Evolutionary conservation across 2,329 filamentous ascomycete species (phyloP).

Genomic region (Hymenotorrendiella dingleyae): DNA sequence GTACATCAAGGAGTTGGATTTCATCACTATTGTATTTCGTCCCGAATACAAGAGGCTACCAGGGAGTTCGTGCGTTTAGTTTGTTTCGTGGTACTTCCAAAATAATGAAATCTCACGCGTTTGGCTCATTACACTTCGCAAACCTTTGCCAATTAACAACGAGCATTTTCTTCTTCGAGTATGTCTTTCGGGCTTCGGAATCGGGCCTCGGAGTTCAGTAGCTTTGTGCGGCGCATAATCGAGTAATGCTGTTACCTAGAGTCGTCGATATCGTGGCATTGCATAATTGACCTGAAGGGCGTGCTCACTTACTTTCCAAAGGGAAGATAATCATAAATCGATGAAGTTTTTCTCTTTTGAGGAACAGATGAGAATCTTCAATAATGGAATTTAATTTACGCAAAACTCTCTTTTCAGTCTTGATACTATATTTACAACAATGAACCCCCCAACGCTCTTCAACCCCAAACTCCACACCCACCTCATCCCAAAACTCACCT

Average conservation of each 20-base stretch:
- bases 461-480: conserved; percentile 40
- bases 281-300: neutral
- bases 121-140: too few relatives aligned
- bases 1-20: too few relatives aligned
- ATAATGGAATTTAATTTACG: too few relatives aligned
- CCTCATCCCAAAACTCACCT: conserved; percentile 50
- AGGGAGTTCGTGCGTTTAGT: too few relatives aligned
- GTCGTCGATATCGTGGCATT: neutral
- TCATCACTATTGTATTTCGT: too few relatives aligned
- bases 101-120: too few relatives aligned
- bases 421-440: neutral
- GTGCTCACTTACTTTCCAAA: neutral
- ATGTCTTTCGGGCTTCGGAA: neutral
- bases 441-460: conserved; percentile 32
- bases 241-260: neutral
- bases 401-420: neutral
- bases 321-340: neutral
- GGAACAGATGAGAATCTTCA: neutral
- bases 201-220: too few relatives aligned
- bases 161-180: neutral
- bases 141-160: neutral
- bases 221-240: neutral
- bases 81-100: too few relatives aligned
- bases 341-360: neutral
- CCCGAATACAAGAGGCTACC: too few relatives aligned